phyloP scores from a whole-genome alignment of 1,284 basidiomycete species.

The Cystobasidiaceae sp. region DNA sequence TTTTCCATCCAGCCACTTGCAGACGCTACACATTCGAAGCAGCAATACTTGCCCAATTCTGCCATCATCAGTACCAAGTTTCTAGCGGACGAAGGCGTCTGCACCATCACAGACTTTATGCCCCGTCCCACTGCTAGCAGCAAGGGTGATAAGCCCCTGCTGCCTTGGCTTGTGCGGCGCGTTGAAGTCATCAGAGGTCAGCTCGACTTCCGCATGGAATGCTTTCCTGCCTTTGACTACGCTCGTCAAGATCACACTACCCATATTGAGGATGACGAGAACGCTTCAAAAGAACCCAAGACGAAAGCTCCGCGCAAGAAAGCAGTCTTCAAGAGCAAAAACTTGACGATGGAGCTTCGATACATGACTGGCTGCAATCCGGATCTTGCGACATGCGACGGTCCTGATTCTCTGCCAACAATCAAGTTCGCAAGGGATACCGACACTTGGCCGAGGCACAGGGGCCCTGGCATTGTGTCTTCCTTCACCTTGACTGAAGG shows the following conservation, averaged over 20 bases:
- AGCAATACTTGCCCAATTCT: conserved; percentile 37
- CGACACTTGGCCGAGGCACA: conserved; percentile 20
- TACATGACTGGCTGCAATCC: conserved; percentile 51
- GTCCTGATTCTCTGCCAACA: neutral
- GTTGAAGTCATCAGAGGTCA: conserved; percentile 58
- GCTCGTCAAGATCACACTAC: conserved; percentile 68
- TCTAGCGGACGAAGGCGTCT: conserved; percentile 34
- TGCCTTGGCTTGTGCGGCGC: conserved; percentile 81
- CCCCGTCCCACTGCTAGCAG: conserved; percentile 56
- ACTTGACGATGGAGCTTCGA: conserved; percentile 65
- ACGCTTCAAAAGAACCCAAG: neutral
- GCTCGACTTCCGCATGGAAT: conserved; percentile 46
- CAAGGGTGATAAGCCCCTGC: conserved; percentile 56
- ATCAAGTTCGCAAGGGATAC: conserved; percentile 9
- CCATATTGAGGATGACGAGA: conserved; percentile 51
- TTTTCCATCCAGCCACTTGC: conserved; percentile 59
- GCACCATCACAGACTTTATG: conserved; percentile 58
- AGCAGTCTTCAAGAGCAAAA: conserved; percentile 60
- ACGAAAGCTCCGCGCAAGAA: conserved; percentile 48
- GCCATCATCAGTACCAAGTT: conserved; percentile 43
- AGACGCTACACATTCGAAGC: conserved; percentile 34
- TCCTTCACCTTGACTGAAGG: conserved; percentile 67
- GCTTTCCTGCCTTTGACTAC: conserved; percentile 90
- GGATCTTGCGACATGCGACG: conserved; percentile 1
- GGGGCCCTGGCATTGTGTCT: conserved; percentile 35